Conservation (phyloP, 73 alveolate genomes). For the Stentor roeselii region DNA sequence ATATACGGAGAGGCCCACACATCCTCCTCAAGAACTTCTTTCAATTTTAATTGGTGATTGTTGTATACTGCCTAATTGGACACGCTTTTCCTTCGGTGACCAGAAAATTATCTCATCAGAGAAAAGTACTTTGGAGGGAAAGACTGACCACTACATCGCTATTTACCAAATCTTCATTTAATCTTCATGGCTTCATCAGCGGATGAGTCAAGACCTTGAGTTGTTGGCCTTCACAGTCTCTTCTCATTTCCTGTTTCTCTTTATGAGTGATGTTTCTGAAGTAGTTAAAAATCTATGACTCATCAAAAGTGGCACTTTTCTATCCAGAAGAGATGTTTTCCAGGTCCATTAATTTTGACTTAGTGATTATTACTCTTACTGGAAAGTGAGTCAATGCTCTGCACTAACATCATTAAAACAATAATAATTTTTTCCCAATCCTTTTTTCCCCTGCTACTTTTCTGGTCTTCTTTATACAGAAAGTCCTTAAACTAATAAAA, state of each 20-base stretch:
- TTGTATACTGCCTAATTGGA: background rate
- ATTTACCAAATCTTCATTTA: background rate
- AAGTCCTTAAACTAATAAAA: too few species aligned
- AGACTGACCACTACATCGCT: background rate
- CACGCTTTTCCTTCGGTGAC: background rate
- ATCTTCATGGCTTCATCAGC: background rate
- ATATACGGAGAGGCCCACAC: background rate
- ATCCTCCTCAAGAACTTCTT: background rate
- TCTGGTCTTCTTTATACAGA: too few species aligned
- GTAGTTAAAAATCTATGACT: background rate
- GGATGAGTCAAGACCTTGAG: background rate
- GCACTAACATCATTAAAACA: too few species aligned
- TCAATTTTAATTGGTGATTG: background rate
- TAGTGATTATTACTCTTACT: too few species aligned
- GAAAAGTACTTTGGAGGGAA: background rate
- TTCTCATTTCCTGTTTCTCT: background rate
- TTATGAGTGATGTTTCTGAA: background rate
- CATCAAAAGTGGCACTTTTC: background rate
- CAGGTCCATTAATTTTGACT: too few species aligned
- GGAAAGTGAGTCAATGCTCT: too few species aligned
- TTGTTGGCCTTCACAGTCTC: background rate
- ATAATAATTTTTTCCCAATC: too few species aligned
- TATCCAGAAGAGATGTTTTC: too few species aligned
- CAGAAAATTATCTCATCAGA: background rate
- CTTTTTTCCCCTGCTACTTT: too few species aligned